Evolutionary conservation across 768 basidiomycete species (phyloP).

Genomic region (Hygrocybe coccinea): DNA sequence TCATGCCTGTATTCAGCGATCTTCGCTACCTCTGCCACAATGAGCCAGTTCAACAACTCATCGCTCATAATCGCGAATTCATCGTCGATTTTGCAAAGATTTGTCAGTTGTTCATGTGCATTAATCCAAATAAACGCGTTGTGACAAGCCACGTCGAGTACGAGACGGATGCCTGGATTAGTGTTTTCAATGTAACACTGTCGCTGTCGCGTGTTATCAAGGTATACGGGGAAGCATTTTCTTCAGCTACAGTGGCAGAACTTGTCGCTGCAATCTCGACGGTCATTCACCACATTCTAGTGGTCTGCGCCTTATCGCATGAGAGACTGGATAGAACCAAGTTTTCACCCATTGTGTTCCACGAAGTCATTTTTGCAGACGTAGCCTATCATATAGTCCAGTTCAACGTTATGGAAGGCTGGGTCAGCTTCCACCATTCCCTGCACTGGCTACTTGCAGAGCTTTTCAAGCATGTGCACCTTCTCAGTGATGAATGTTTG

Average conservation of each 20-base stretch:
- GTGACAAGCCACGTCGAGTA: conserved; percentile 85
- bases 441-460: conserved; percentile 88
- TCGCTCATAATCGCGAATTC: conserved; percentile 62
- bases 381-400: conserved; percentile 56
- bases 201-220: conserved; percentile 86
- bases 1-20: conserved; percentile 92
- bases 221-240: conserved; percentile 81
- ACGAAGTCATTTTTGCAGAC: conserved; percentile 62
- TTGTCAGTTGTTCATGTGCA: conserved; percentile 86
- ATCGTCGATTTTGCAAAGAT: conserved; percentile 70
- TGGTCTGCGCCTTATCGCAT: conserved; percentile 64
- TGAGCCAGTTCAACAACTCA: conserved; percentile 69
- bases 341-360: conserved; percentile 58
- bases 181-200: conserved; percentile 91
- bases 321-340: conserved; percentile 63
- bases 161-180: conserved; percentile 96
- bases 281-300: conserved; percentile 66
- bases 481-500: conserved; percentile 55
- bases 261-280: conserved; percentile 62
- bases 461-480: conserved; percentile 75
- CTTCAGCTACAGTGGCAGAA: conserved; percentile 50
- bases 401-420: conserved; percentile 75
- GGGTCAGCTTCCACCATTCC: conserved; percentile 91
- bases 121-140: conserved; percentile 87
- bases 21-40: conserved; percentile 83